Evolutionary conservation across 2,329 filamentous ascomycete species (phyloP), one percentile per base, ranked within the genome.

Genomic region (Arthrobotrys entomopaga): DNA sequence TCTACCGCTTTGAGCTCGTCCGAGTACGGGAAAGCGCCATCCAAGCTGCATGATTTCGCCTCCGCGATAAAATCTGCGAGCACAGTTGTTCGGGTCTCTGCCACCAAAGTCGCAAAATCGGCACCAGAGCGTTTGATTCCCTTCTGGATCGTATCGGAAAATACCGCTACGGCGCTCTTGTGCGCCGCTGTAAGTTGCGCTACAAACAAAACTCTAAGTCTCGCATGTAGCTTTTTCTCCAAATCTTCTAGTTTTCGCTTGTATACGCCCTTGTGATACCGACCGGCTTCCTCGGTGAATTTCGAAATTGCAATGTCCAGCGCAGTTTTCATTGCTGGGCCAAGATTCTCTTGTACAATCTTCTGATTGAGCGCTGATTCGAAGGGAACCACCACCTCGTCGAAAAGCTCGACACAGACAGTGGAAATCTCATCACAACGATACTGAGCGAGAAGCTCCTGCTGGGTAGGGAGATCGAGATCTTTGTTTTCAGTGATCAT

Each of bases 401-500:
- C 95, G 78, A 99, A 99, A 1, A 85, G 86, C 48, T 93, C 83
- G 67, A 97, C 85, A 11, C 96, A 95, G 80, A 97, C 94, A 76
- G 93, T 87, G 43, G 93, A 88, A 70, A 99, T 99, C 82, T 99
- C 95, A 81, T 99, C 95, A 81, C 95, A 99, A 77, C 95, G 89
- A 84, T 98, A 99, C 81, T 99, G 95, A 10, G 95, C 95, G 61
- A 99, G 86, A 52, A 99, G 86, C 81, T 99, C 95, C 82, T 99
- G 95, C 81, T 99, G 95, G 0, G 95, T 98, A 2, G 95, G 95
- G 71, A 99, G 83, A 82, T 99, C 95, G 64, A 99, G 85, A 80
- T 99, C 95, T 82, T 99, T 99, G 86, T 99, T 99, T 84, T 94
- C 91, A 79, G 97, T 93, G 80, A 99, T 99, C 82, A 98, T 94